Conservation (phyloP, 495 filamentous ascomycete species). For the Talaromyces adpressus region DNA sequence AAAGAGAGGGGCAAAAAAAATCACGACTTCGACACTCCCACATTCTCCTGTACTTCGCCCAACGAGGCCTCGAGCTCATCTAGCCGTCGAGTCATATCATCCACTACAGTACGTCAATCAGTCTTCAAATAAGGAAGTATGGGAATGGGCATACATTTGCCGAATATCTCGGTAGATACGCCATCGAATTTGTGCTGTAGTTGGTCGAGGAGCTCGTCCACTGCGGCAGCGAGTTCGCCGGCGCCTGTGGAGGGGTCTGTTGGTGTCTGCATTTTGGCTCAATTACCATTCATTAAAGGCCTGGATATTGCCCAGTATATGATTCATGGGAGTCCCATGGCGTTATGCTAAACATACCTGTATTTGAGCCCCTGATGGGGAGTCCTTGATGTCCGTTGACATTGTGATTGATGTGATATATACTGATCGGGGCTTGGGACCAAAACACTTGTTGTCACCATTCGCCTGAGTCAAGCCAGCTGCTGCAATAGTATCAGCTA, state of each 20-base stretch:
- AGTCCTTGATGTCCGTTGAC: constrained; percentile 4
- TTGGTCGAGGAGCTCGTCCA: constrained; percentile 80
- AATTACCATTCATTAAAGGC: not conserved
- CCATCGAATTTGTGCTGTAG: constrained; percentile 77
- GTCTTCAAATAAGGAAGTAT: not conserved
- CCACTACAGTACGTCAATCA: constrained; percentile 51
- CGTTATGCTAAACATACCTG: not conserved
- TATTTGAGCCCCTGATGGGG: not conserved
- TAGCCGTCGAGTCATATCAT: constrained; percentile 86
- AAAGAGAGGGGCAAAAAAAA: not conserved
- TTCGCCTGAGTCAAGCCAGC: not conserved
- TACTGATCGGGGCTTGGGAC: not conserved
- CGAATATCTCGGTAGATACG: constrained; percentile 76
- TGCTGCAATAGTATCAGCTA: not conserved
- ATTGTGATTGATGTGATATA: not conserved
- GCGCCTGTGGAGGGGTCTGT: constrained; percentile 19
- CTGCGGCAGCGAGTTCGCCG: constrained; percentile 64
- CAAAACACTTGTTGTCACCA: not conserved
- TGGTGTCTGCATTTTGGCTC: not conserved
- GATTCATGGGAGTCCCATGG: not conserved
- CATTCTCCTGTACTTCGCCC: constrained; percentile 7
- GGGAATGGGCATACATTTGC: constrained; percentile 55
- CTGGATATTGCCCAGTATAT: too few relatives aligned
- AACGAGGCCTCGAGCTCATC: constrained; percentile 76
- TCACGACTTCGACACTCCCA: not conserved